These are phyloP conservation scores for Ascobolus immersus DNA, from an alignment of 495 filamentous ascomycete species.

Conservation along the genomic window DNA sequence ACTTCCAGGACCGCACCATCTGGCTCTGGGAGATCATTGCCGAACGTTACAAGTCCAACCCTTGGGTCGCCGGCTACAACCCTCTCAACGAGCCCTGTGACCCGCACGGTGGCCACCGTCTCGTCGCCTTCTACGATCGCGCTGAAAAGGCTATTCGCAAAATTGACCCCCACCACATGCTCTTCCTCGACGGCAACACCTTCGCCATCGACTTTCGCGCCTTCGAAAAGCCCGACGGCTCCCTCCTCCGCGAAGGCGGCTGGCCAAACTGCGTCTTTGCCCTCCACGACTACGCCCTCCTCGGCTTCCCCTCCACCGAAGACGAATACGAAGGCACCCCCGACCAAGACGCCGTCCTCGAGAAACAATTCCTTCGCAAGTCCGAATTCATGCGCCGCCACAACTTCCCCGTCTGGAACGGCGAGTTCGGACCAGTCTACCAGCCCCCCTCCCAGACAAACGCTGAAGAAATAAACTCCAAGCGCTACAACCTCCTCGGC, in stretches of 20 bases:
- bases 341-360: slow-evolving; percentile 25
- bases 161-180: slow-evolving; percentile 35
- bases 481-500: slow-evolving; percentile 27
- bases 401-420: slow-evolving; percentile 34
- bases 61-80: slow-evolving; percentile 35
- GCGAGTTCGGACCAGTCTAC: slow-evolving; percentile 40
- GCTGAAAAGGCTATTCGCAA: slow-evolving; percentile 32
- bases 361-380: slow-evolving; percentile 27
- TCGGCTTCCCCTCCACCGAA: slow-evolving; percentile 32
- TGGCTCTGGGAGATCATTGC: slow-evolving; percentile 35
- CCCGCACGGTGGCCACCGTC: slow-evolving; percentile 13
- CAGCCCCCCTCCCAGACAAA: slow-evolving; percentile 17
- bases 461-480: slow-evolving; percentile 21
- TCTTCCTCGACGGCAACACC: slow-evolving; percentile 40
- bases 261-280: slow-evolving; percentile 31
- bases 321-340: slow-evolving; percentile 26
- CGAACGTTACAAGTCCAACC: slow-evolving; percentile 26
- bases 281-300: slow-evolving; percentile 31
- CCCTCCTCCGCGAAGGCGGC: too few relatives aligned
- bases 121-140: slow-evolving; percentile 26
- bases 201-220: slow-evolving; percentile 28
- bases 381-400: slow-evolving; percentile 29
- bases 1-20: slow-evolving; percentile 33
- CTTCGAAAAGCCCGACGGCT: too few relatives aligned
- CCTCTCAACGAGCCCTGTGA: slow-evolving; percentile 39